Evolutionary conservation across 1,139 yeast species (phyloP).

Genomic region (Schwanniomyces etchellsii): DNA sequence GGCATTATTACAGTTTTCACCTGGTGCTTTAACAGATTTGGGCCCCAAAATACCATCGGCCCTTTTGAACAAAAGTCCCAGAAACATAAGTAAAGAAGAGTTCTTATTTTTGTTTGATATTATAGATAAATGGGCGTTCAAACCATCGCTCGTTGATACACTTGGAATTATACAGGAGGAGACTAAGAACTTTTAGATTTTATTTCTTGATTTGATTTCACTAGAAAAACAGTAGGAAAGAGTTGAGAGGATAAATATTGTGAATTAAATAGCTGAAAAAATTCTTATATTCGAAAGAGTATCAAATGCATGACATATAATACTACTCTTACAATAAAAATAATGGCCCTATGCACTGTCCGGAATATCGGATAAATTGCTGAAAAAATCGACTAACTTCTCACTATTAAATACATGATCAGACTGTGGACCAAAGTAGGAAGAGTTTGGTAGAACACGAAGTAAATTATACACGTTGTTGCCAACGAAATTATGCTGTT

Average conservation of each 20-base stretch:
- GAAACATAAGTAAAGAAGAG: slow-evolving; percentile 51
- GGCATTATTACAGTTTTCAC: slow-evolving; percentile 57
- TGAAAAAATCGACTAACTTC: slow-evolving; percentile 37
- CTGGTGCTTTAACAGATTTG: slow-evolving; percentile 75
- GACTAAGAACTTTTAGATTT: slow-evolving; percentile 8
- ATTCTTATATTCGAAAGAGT: too few species aligned
- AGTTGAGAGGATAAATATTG: neutral
- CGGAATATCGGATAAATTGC: slow-evolving; percentile 28
- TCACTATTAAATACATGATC: slow-evolving; percentile 36
- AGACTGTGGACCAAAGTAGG: slow-evolving; percentile 37
- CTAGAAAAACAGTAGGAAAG: neutral
- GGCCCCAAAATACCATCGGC: slow-evolving; percentile 25
- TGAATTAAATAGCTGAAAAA: too few species aligned
- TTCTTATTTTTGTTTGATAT: slow-evolving; percentile 42
- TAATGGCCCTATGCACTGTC: neutral
- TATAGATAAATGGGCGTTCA: slow-evolving; percentile 81
- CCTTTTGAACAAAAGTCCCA: slow-evolving; percentile 40
- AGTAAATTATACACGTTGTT: slow-evolving; percentile 50
- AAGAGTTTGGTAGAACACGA: slow-evolving; percentile 47
- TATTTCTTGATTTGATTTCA: neutral
- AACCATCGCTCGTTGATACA: slow-evolving; percentile 40
- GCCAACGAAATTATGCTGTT: slow-evolving; percentile 34
- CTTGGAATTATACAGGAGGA: slow-evolving; percentile 15
- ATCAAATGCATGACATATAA: too few species aligned
- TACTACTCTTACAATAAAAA: neutral